Base-by-base conservation (phyloP, 768 basidiomycete species). In the Collybia nuda region DNA sequence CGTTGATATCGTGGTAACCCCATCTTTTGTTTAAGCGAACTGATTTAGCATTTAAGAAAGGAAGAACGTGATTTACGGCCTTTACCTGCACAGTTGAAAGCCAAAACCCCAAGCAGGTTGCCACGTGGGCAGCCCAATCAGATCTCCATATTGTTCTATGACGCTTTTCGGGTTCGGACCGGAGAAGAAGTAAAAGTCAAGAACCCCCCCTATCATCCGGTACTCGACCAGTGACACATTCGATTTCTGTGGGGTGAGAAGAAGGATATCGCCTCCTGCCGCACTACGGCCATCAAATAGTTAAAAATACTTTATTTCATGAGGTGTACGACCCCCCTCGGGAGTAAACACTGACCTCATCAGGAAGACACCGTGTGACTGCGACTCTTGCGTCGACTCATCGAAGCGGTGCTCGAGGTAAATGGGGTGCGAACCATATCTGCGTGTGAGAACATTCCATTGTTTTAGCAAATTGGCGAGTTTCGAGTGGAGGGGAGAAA, bases 161-260 rank as follows among this genome's bases (percentile, higher is more conserved):
- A 89, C 88, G n/a, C 66, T 64, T 40, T 70, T 69, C 21, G 83
- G 77, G 67, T 46, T 77, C 67, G 63, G 81, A 52, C 85, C 85
- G 15, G 81, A 79, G 62, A 90, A 77, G 68, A 88, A 90, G 72
- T 90, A 90, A 55, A 91, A 82, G 66, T 90, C 86, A 26, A 91
- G 68, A 0, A 82, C 83, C 15, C 90, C 89, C 5, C 90, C 89
- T 40, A 92, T 69, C 62, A 83, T 70, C 40, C 89, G 75, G 61
- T 91, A 93, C 56, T 92, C 75, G 19, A 92, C 73, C 3, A 88
- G 68, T 1, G 86, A 87, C 9, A 72, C 70, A n/a, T 70, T 66
- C 0, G 83, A 78, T 21, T 58, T 65, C 6, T 73, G 74, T 24
- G 82, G 89, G 5, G 80, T 86, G 53, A 78, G 70, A 43, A 91